phyloP scores from a whole-genome alignment of 331 rosid genomes.

The Quercus lobata region DNA sequence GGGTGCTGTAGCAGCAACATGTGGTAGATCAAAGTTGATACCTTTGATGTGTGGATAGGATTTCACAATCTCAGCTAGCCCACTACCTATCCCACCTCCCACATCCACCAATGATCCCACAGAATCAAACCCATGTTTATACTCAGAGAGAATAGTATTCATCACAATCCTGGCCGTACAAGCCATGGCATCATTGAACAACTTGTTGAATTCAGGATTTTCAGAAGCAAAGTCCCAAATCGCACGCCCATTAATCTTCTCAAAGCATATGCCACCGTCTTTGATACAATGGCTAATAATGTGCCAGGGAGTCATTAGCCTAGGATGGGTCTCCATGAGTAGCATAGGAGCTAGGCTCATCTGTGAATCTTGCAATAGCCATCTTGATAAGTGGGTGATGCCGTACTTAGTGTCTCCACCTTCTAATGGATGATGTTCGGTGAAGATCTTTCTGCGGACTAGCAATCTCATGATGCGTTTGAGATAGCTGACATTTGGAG shows the following conservation, averaged over 20 bases:
- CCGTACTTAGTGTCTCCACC: conserved; percentile 35
- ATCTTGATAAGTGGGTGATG: conserved; percentile 28
- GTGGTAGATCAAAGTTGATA: conserved; percentile 42
- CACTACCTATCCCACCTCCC: conserved; percentile 43
- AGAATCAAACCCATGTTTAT: conserved; percentile 24
- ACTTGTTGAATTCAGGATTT: conserved; percentile 27
- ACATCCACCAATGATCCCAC: conserved; percentile 38
- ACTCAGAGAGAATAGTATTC: conserved; percentile 14
- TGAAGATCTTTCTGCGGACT: conserved; percentile 36
- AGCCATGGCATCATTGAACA: conserved; percentile 41
- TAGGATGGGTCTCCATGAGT: conserved; percentile 22
- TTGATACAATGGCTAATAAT: conserved; percentile 25
- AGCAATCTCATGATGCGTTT: conserved; percentile 38
- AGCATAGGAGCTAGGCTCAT: conserved; percentile 27
- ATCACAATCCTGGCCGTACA: conserved; percentile 24
- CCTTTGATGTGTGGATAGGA: conserved; percentile 36
- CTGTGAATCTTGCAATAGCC: conserved; percentile 35
- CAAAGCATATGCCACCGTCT: conserved; percentile 27
- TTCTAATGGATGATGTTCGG: conserved; percentile 4
- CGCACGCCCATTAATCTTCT: conserved; percentile 29
- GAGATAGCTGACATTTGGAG: conserved; percentile 28
- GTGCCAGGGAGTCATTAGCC: conserved; percentile 34
- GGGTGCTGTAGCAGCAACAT: conserved; percentile 32
- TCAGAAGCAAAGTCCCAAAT: conserved; percentile 33
- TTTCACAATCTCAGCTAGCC: conserved; percentile 33